These are phyloP conservation scores for Annona squamosa DNA, from an alignment of 164 flowering plant genomes.

Conservation along the genomic window DNA sequence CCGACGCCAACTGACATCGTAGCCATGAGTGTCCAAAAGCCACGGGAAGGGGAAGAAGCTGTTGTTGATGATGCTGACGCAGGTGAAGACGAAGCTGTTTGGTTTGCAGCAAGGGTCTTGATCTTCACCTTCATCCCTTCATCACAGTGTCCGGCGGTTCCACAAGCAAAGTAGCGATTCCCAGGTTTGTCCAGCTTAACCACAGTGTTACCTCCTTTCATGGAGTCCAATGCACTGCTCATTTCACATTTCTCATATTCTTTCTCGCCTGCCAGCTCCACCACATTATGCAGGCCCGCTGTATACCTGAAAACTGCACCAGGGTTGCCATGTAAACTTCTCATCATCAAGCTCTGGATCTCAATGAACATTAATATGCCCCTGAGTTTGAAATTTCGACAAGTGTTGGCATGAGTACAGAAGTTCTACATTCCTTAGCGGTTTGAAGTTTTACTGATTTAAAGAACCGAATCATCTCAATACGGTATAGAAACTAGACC, in stretches of 20 bases:
- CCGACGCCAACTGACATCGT: not conserved
- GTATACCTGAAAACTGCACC: conserved; percentile 59
- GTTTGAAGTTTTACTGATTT: no score
- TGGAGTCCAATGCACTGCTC: conserved; percentile 32
- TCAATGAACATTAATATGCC: no score
- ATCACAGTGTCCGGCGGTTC: conserved; percentile 56
- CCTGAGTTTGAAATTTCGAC: no score
- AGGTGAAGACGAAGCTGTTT: conserved; percentile 13
- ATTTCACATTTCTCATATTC: conserved; percentile 55
- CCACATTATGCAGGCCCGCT: conserved; percentile 60
- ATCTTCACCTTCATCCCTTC: conserved; percentile 72
- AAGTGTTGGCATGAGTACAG: no score
- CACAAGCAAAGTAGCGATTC: conserved; percentile 59
- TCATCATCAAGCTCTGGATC: no score
- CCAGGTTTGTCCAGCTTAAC: conserved; percentile 54
- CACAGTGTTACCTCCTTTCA: conserved; percentile 44
- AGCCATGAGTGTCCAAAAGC: not conserved
- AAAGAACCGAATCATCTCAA: no score
- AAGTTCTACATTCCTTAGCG: no score
- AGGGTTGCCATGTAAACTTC: no score
- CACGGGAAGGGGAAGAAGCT: not conserved
- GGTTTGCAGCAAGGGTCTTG: conserved; percentile 26
- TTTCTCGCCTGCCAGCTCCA: conserved; percentile 39
- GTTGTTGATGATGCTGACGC: conserved; percentile 11
- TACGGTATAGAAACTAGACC: no score